These are phyloP conservation scores for Cutaneotrichosporon cyanovorans DNA, from an alignment of 1,284 basidiomycete genomes.

Conservation along the genomic window DNA sequence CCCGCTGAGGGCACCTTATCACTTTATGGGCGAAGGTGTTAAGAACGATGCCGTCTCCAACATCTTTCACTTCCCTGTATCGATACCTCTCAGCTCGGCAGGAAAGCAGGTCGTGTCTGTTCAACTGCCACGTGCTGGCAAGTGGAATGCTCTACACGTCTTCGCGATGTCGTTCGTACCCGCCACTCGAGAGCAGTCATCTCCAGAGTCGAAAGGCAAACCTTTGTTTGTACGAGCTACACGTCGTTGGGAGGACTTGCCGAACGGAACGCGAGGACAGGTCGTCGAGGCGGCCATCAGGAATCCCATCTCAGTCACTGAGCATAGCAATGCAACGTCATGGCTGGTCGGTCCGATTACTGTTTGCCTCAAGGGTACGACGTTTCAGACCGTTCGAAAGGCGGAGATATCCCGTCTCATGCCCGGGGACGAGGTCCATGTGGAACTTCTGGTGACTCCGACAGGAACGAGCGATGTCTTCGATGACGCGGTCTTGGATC, in stretches of 20 bases:
- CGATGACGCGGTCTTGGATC: neutral
- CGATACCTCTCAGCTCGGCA: neutral
- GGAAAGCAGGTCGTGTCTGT: neutral
- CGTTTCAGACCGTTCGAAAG: conserved; percentile 1
- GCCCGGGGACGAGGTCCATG: conserved; percentile 14
- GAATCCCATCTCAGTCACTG: conserved; percentile 6
- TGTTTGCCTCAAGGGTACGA: neutral
- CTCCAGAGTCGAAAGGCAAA: too few species aligned
- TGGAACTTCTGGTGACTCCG: conserved; percentile 13
- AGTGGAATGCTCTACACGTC: conserved; percentile 14
- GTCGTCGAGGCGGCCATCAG: conserved; percentile 11
- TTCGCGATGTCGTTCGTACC: conserved; percentile 15
- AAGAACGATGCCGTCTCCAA: conserved; percentile 10
- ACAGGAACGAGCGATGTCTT: neutral
- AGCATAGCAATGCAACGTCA: neutral
- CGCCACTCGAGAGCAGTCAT: too few species aligned
- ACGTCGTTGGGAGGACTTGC: conserved; percentile 12
- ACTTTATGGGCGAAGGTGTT: conserved; percentile 5
- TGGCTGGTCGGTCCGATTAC: conserved; percentile 4
- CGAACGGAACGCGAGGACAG: conserved; percentile 3
- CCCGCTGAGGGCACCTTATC: conserved; percentile 10
- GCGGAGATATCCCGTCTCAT: conserved; percentile 9
- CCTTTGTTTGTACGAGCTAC: conserved; percentile 6
- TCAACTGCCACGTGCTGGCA: conserved; percentile 1
- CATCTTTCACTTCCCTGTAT: conserved; percentile 13